Conservation (phyloP, 1,139 yeast genomes). For the Taiozyma sp. region DNA sequence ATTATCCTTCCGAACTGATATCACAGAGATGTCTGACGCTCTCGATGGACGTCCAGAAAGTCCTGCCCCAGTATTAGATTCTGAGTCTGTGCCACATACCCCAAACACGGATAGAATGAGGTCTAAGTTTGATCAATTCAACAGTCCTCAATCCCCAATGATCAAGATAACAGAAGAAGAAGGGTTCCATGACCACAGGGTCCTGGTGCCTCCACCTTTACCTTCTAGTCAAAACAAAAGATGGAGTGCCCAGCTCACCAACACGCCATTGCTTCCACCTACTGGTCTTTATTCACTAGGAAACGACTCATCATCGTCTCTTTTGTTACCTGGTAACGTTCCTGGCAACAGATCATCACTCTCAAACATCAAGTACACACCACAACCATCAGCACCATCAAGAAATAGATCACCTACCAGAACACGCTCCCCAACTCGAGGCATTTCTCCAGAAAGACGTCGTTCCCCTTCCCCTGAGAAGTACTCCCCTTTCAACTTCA, state of each 20-base stretch:
- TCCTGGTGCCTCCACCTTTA: conserved; percentile 12
- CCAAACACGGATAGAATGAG: conserved; percentile 5
- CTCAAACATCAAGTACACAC: conserved; percentile 29
- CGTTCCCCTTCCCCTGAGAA: conserved; percentile 37
- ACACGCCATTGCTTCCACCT: conserved; percentile 9
- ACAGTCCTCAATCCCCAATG: conserved; percentile 24
- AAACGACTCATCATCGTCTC: conserved; percentile 20
- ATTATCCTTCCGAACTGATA: background rate
- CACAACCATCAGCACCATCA: conserved; percentile 30
- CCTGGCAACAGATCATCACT: conserved; percentile 24
- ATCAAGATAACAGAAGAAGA: conserved; percentile 23
- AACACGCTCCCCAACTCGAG: conserved; percentile 33
- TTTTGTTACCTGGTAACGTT: conserved; percentile 22
- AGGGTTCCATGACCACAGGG: background rate
- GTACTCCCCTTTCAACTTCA: conserved; percentile 47
- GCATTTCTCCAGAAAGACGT: conserved; percentile 27
- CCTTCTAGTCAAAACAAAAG: conserved; percentile 15
- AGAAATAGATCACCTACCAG: conserved; percentile 33
- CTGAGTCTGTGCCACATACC: conserved; percentile 1
- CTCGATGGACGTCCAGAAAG: conserved; percentile 12
- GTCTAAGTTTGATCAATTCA: conserved; percentile 17
- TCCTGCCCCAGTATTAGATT: conserved; percentile 28
- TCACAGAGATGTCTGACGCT: background rate
- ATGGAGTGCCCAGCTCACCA: conserved; percentile 10
- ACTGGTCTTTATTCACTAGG: conserved; percentile 13